phyloP scores from a whole-genome alignment of 257 asterid species.

The Gentiana straminea region DNA sequence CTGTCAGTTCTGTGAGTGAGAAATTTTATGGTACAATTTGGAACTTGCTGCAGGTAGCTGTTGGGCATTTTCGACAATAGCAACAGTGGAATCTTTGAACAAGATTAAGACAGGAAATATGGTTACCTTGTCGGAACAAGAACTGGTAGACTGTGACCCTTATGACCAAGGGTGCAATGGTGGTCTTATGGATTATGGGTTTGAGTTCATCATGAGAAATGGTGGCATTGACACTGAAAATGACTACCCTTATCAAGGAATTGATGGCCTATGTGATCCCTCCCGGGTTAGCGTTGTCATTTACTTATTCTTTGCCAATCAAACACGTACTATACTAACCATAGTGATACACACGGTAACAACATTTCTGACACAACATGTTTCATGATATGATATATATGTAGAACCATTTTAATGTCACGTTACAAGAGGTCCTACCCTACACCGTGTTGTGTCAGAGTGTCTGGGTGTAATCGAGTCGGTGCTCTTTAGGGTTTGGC shows the following conservation, averaged over 20 bases:
- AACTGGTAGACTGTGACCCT: slow-evolving; percentile 60
- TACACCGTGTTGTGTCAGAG: too few relatives aligned
- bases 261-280: slow-evolving; percentile 48
- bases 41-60: slow-evolving; percentile 42
- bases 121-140: slow-evolving; percentile 57
- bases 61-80: slow-evolving; percentile 81
- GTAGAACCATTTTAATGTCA: too few relatives aligned
- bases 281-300: slow-evolving; percentile 27
- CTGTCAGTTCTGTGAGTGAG: neutral
- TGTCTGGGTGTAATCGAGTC: too few relatives aligned
- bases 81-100: slow-evolving; percentile 58
- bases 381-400: too few relatives aligned
- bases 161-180: slow-evolving; percentile 63
- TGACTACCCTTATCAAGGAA: slow-evolving; percentile 64
- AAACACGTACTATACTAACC: neutral
- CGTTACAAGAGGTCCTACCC: too few relatives aligned
- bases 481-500: too few relatives aligned
- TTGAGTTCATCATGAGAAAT: slow-evolving; percentile 50
- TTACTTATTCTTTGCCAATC: neutral
- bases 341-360: too few relatives aligned
- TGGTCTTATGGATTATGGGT: slow-evolving; percentile 78
- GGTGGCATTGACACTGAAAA: slow-evolving; percentile 76
- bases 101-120: slow-evolving; percentile 52
- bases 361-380: too few relatives aligned
- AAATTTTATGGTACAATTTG: neutral